Conservation (phyloP, 2,329 filamentous ascomycete species). For the Endoconidiophora laricicola region DNA sequence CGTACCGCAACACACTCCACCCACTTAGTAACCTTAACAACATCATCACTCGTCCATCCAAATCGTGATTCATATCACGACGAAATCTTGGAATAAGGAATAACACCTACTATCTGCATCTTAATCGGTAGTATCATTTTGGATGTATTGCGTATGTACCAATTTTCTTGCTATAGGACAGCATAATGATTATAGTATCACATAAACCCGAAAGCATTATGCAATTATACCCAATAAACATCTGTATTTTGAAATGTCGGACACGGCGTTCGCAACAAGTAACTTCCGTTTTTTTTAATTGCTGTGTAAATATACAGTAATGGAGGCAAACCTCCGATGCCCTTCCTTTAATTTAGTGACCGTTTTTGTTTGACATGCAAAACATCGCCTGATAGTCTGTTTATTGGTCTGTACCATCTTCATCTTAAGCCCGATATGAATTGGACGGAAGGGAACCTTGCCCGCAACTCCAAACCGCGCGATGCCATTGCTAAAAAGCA, state of each 20-base stretch:
- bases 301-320: too few species aligned
- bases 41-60: background rate
- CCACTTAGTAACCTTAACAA: background rate
- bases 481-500: conserved; percentile 21
- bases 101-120: background rate
- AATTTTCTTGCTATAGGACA: background rate
- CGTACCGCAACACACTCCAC: background rate
- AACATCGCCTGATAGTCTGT: too few species aligned
- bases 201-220: too few species aligned
- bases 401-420: too few species aligned
- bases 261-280: too few species aligned
- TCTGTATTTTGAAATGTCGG: too few species aligned
- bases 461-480: conserved; percentile 22
- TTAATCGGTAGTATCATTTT: background rate
- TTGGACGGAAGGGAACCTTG: conserved; percentile 25
- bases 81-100: background rate
- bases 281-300: too few species aligned
- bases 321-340: too few species aligned
- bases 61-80: background rate
- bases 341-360: too few species aligned
- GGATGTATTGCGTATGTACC: background rate
- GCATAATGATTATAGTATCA: background rate
- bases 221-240: too few species aligned
- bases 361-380: too few species aligned
- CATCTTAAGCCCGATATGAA: conserved; percentile 21